phyloP scores from a whole-genome alignment of 345 rosid species.

The Arabidopsis arenosa region DNA sequence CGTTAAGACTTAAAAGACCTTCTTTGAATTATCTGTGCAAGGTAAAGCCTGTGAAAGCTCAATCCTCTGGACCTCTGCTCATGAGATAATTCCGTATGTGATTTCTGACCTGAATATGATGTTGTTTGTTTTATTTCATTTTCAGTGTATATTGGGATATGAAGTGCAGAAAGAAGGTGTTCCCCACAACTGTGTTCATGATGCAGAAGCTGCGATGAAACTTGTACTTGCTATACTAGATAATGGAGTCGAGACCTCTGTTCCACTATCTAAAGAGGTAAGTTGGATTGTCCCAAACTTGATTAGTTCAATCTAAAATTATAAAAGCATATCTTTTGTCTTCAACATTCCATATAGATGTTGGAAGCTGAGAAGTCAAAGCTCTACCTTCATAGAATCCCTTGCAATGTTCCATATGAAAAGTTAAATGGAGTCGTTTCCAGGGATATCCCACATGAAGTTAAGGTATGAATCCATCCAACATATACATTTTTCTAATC shows the following conservation, averaged over 20 bases:
- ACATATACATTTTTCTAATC: background rate
- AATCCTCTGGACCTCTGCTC: background rate
- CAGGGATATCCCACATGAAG: constrained; percentile 49
- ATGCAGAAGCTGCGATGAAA: constrained; percentile 84
- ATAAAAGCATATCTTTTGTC: background rate
- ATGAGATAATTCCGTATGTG: no score
- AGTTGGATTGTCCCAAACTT: constrained; percentile 24
- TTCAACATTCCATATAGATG: constrained; percentile 45
- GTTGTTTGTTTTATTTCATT: background rate
- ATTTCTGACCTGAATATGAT: background rate
- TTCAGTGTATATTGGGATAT: constrained; percentile 66
- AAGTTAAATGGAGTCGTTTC: constrained; percentile 54
- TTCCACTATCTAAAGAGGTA: constrained; percentile 53
- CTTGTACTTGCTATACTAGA: constrained; percentile 69
- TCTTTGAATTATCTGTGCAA: constrained; percentile 74
- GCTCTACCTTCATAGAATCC: constrained; percentile 73
- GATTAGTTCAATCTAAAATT: background rate
- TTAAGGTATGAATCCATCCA: constrained; percentile 49
- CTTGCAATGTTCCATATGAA: constrained; percentile 51
- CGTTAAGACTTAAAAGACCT: constrained; percentile 44
- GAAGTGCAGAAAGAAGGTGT: constrained; percentile 65
- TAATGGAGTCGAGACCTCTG: constrained; percentile 48
- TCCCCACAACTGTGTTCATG: constrained; percentile 74
- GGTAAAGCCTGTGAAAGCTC: constrained; percentile 47
- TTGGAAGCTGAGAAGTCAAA: constrained; percentile 54